Evolutionary conservation across 768 basidiomycete species (phyloP).

Genomic region (Mycena sanguinolenta): DNA sequence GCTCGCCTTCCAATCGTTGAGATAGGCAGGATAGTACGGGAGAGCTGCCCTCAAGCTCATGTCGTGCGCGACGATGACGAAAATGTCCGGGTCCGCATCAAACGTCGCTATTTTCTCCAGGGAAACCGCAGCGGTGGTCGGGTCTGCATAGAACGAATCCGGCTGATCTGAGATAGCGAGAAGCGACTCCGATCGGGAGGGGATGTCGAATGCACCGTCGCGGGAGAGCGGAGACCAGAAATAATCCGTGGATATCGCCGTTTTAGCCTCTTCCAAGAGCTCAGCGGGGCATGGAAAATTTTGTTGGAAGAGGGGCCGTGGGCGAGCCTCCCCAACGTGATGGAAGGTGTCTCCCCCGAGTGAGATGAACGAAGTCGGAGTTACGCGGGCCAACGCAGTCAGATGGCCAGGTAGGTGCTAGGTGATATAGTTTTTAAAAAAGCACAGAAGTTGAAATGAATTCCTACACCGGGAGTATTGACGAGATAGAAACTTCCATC

Average conservation of each 20-base stretch:
- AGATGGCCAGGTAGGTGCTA: slow-evolving; percentile 33
- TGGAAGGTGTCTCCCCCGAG: slow-evolving; percentile 11
- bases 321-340: slow-evolving; percentile 4
- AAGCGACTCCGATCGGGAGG: slow-evolving; percentile 1
- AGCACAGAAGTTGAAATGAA: neutral
- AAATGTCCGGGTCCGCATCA: slow-evolving; percentile 12
- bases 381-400: slow-evolving; percentile 32
- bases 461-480: slow-evolving; percentile 30
- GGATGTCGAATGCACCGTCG: slow-evolving; percentile 2
- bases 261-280: neutral
- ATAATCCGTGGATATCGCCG: neutral
- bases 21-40: slow-evolving; percentile 4
- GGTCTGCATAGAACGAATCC: slow-evolving; percentile 12
- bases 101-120: slow-evolving; percentile 9
- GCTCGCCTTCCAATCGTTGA: slow-evolving; percentile 8
- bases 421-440: neutral
- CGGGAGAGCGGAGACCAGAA: slow-evolving; percentile 2
- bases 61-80: slow-evolving; percentile 4
- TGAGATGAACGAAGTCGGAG: slow-evolving; percentile 25
- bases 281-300: slow-evolving; percentile 7
- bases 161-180: slow-evolving; percentile 2
- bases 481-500: slow-evolving; percentile 34
- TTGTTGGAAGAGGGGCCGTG: slow-evolving; percentile 6
- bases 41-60: neutral
- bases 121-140: slow-evolving; percentile 1